Base-by-base conservation (phyloP, 176 grass and related monocot species). In the Microstegium vimineum region DNA sequence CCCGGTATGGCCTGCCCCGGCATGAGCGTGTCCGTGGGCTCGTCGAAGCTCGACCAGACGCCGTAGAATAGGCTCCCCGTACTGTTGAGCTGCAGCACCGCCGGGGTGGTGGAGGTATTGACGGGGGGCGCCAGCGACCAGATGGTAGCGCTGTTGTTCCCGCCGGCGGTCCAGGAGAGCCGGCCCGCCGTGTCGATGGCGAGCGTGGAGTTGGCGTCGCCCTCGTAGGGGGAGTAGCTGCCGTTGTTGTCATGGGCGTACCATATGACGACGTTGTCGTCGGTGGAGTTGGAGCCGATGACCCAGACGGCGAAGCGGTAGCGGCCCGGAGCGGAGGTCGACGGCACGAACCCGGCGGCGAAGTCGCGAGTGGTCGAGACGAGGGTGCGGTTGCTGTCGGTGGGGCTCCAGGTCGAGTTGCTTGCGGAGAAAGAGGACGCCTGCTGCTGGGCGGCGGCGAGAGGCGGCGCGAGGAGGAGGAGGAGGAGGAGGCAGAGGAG, bases 281-380 rank as follows among this genome's bases (percentile, higher is more conserved):
- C 15, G 0, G 14, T 31, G 40, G 69, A 2, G 66, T 42, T 60
- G 56, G 42, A 27, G 22, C 30, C 43, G 11, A 59, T 60, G 32
- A 97, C 85, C 94, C 92, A 94, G 54, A 94, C 86, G 67, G 89
- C 79, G 74, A 97, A 97, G 46, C 65, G 56, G 82, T 38, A 94
- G 10, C 6, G 76, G 27, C 4, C 17, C 16, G 20, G 1, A 5
- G 76, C 22, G 2, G 83, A 54, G 20, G 9, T 0, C 17, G 66
- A 28, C 22, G 3, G 28, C 72, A 40, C 0, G 87, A 94, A 94
- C 5, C 94, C 94, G 72, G 94, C 94, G 36, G 83, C 86, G 77
- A 94, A 94, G 82, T 46, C 71, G 16, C 70, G 1, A 0, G 41
- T 69, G 0, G 4, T 15, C 4, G 94, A 94, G 63, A 87, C 77